Conservation (phyloP, 169 alveolate species). For the Prorocentrum cordatum region DNA sequence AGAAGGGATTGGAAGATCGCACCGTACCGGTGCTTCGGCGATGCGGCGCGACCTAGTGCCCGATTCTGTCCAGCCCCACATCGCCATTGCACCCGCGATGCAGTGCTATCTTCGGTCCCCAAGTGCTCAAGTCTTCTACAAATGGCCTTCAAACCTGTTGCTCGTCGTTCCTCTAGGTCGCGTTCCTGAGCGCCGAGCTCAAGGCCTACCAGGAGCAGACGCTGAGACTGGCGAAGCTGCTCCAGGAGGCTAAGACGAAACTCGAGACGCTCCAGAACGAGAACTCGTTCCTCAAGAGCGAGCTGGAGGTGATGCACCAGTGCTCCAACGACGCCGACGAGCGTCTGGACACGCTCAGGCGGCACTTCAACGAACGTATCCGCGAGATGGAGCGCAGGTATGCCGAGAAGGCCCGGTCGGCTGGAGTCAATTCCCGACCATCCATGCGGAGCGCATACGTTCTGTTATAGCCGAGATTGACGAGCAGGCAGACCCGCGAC, state of each 20-base stretch:
- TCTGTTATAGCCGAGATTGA: neutral
- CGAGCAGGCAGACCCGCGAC: neutral
- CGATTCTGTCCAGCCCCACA: no score
- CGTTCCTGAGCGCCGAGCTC: slow-evolving; percentile 41
- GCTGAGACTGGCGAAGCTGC: slow-evolving; percentile 49
- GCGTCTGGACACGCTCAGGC: slow-evolving; percentile 59
- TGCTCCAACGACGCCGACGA: slow-evolving; percentile 67
- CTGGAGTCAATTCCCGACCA: neutral
- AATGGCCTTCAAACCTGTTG: no score
- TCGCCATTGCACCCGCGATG: no score
- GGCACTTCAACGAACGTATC: slow-evolving; percentile 54
- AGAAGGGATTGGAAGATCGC: no score
- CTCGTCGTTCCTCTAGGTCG: no score
- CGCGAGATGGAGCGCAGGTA: slow-evolving; percentile 62
- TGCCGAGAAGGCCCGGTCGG: slow-evolving; percentile 15
- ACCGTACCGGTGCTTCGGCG: no score
- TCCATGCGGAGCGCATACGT: neutral
- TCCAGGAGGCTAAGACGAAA: slow-evolving; percentile 53
- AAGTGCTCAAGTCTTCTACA: no score
- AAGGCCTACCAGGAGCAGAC: slow-evolving; percentile 56
- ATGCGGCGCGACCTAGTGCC: no score
- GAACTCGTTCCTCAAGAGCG: slow-evolving; percentile 57
- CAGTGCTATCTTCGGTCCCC: no score
- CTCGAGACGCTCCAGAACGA: slow-evolving; percentile 54
- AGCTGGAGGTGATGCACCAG: slow-evolving; percentile 36